Percentiles rank a stretch among this genome's conserved stretches.
These are phyloP conservation scores for Saccharomycopsis lassenensis DNA, from an alignment of 805 yeast genomes.

Conservation along the genomic window DNA sequence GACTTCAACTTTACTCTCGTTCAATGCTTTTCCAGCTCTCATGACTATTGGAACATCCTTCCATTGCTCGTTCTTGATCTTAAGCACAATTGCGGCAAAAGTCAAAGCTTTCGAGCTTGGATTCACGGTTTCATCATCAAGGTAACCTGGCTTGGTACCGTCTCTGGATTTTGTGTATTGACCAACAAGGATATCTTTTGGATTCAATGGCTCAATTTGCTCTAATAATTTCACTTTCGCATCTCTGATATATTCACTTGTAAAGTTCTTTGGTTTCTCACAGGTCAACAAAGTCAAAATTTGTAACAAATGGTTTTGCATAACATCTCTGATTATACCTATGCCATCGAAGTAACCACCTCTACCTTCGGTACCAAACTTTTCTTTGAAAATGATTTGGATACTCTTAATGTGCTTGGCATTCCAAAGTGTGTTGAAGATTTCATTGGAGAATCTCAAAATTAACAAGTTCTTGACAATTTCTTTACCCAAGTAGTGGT, in stretches of 20 bases:
- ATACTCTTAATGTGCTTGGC: slow-evolving; percentile 64
- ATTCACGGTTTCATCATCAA: slow-evolving; percentile 86
- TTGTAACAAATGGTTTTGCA: slow-evolving; percentile 95
- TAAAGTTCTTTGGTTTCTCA: slow-evolving; percentile 91
- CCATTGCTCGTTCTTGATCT: slow-evolving; percentile 92
- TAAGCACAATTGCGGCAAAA: slow-evolving; percentile 72
- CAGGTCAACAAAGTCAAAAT: slow-evolving; percentile 83
- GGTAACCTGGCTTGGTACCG: slow-evolving; percentile 81
- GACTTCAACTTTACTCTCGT: slow-evolving; percentile 90
- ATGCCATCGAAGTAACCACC: slow-evolving; percentile 95
- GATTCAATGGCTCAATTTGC: slow-evolving; percentile 60
- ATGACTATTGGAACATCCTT: slow-evolving; percentile 93
- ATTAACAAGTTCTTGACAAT: slow-evolving; percentile 91
- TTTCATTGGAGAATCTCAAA: slow-evolving; percentile 82
- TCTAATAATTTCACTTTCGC: slow-evolving; percentile 90
- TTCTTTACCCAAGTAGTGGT: slow-evolving; percentile 96
- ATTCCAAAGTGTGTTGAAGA: slow-evolving; percentile 85
- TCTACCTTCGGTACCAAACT: slow-evolving; percentile 98
- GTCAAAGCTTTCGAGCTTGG: slow-evolving; percentile 80
- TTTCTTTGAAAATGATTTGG: slow-evolving; percentile 91
- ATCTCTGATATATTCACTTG: slow-evolving; percentile 89
- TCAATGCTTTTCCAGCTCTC: slow-evolving; percentile 97
- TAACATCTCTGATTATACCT: slow-evolving; percentile 95
- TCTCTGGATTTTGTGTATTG: slow-evolving; percentile 81
- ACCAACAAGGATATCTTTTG: slow-evolving; percentile 64